A percentile compares a stretch with the other conserved stretches of the same genome.
Evolutionary conservation across 1,284 basidiomycete genomes (phyloP).

Genomic region (Trichosporon sp.): DNA sequence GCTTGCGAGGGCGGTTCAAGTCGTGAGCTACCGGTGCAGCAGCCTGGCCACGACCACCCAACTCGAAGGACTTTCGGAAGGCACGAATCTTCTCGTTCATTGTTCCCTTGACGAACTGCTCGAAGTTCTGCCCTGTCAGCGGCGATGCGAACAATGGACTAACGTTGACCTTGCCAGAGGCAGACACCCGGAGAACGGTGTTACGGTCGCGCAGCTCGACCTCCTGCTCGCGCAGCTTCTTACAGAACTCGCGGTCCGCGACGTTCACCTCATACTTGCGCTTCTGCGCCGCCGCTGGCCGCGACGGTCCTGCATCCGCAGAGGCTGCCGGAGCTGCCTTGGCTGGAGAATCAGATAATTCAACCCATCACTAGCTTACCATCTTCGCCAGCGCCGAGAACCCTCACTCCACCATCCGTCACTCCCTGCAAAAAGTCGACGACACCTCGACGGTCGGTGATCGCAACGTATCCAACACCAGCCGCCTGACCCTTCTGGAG

Average conservation of each 20-base stretch:
- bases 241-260: slow-evolving; percentile 78
- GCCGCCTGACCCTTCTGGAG: slow-evolving; percentile 77
- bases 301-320: slow-evolving; percentile 55
- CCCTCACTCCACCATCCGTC: slow-evolving; percentile 61
- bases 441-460: slow-evolving; percentile 79
- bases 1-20: slow-evolving; percentile 54
- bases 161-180: slow-evolving; percentile 50
- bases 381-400: slow-evolving; percentile 63
- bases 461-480: slow-evolving; percentile 74
- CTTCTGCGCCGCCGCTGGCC: slow-evolving; percentile 63
- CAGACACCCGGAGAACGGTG: slow-evolving; percentile 45
- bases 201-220: slow-evolving; percentile 51
- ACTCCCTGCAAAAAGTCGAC: slow-evolving; percentile 78
- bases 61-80: slow-evolving; percentile 44
- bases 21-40: slow-evolving; percentile 24
- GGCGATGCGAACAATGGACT: slow-evolving; percentile 18
- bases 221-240: slow-evolving; percentile 59
- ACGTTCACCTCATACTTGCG: slow-evolving; percentile 75
- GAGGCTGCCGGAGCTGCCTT: slow-evolving; percentile 21
- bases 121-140: slow-evolving; percentile 44
- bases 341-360: slow-evolving; percentile 24
- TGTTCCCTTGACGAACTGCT: slow-evolving; percentile 43
- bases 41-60: slow-evolving; percentile 32
- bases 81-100: slow-evolving; percentile 52
- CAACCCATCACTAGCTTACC: slow-evolving; percentile 58